phyloP scores from a whole-genome alignment of 768 basidiomycete genomes.

The Panaeolus cyanescens region DNA sequence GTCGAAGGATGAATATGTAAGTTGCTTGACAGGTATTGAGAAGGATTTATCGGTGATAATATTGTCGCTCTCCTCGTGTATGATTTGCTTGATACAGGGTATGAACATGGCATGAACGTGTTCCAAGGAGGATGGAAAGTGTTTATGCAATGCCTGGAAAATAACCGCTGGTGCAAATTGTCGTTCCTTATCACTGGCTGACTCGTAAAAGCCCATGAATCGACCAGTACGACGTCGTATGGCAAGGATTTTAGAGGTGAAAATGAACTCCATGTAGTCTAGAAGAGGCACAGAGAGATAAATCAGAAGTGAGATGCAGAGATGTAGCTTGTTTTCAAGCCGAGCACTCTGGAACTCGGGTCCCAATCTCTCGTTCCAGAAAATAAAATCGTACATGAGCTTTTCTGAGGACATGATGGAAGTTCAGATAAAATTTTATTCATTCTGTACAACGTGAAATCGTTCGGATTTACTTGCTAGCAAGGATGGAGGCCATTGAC shows the following conservation, averaged over 20 bases:
- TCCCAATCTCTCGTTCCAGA: background rate
- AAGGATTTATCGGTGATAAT: background rate
- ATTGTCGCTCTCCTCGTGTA: too few species aligned
- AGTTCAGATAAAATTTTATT: too few species aligned
- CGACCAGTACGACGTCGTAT: slow-evolving; percentile 3
- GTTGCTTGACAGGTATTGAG: background rate
- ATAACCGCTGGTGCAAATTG: background rate
- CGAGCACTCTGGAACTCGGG: background rate
- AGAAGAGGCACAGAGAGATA: slow-evolving; percentile 15
- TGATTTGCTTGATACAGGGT: background rate
- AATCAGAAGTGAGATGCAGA: slow-evolving; percentile 15
- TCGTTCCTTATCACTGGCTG: slow-evolving; percentile 1
- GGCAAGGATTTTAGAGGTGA: slow-evolving; percentile 10
- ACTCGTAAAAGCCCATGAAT: slow-evolving; percentile 11
- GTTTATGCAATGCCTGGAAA: background rate
- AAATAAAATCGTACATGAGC: background rate
- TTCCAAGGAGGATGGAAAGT: background rate
- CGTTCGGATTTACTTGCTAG: too few species aligned
- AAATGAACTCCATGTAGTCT: slow-evolving; percentile 12
- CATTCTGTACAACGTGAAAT: too few species aligned
- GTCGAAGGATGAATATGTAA: background rate
- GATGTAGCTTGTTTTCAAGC: slow-evolving; percentile 3
- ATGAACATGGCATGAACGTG: background rate
- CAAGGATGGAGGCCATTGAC: too few species aligned
- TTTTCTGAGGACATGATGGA: background rate